Percentiles rank a stretch among this genome's conserved stretches.
Conservation (phyloP, 352 stramenopile genomes). For the Peronosclerospora sorghi region DNA sequence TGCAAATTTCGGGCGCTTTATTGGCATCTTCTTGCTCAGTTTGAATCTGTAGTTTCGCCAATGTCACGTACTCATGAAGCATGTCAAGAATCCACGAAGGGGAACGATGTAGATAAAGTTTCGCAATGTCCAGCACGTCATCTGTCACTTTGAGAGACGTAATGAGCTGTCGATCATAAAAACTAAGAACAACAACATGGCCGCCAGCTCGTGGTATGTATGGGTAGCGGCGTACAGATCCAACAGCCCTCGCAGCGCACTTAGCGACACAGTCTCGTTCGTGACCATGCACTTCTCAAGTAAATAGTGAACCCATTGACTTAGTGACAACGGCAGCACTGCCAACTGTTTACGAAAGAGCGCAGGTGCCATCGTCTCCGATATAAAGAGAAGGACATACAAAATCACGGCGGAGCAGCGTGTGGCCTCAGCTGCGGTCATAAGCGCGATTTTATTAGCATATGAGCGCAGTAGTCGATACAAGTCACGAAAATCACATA, state of each 20-base stretch:
- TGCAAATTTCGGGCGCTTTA: slow-evolving; percentile 26
- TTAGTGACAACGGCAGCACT: slow-evolving; percentile 23
- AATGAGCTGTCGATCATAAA: slow-evolving; percentile 25
- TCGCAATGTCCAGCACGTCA: slow-evolving; percentile 42
- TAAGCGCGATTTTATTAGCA: slow-evolving; percentile 35
- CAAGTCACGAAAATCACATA: slow-evolving; percentile 44
- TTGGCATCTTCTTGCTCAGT: slow-evolving; percentile 38
- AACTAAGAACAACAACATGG: slow-evolving; percentile 42
- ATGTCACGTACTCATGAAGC: slow-evolving; percentile 41
- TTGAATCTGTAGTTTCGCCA: slow-evolving; percentile 43
- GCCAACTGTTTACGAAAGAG: slow-evolving; percentile 43
- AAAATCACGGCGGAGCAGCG: slow-evolving; percentile 48
- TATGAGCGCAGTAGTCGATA: slow-evolving; percentile 32
- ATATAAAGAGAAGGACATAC: slow-evolving; percentile 65
- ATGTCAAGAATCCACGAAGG: slow-evolving; percentile 43
- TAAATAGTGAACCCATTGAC: slow-evolving; percentile 64
- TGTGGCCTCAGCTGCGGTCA: slow-evolving; percentile 37
- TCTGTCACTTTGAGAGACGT: slow-evolving; percentile 25
- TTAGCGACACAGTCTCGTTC: slow-evolving; percentile 36
- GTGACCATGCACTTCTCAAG: slow-evolving; percentile 41
- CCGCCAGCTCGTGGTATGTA: slow-evolving; percentile 38
- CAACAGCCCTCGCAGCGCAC: slow-evolving; percentile 27
- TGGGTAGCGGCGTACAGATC: slow-evolving; percentile 40
- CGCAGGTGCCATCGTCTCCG: slow-evolving; percentile 54
- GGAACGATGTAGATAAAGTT: slow-evolving; percentile 35